Evolutionary conservation across 2,329 filamentous ascomycete genomes (phyloP), one percentile per base, ranked within the genome.

Genomic region (Knufia fluminis): DNA sequence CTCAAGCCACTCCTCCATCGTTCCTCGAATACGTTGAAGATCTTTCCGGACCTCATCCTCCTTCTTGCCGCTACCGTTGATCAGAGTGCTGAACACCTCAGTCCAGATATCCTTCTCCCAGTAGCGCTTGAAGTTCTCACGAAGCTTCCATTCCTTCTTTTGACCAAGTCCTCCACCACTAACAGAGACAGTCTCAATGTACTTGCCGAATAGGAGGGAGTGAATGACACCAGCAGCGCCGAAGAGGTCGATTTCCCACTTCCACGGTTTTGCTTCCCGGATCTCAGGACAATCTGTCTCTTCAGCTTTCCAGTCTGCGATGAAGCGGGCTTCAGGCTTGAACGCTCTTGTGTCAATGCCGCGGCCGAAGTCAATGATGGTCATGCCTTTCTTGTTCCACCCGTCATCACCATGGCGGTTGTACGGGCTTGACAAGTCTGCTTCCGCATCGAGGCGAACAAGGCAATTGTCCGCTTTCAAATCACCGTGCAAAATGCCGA

Each of bases 381-480:
- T 79, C 19, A 98, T 66, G 10, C 92, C 92, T 56, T 91, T 87
- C 19, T 75, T 73, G 1, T 73, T 70, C 92, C 92, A 98, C 31
- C 89, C 88, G 40, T 80, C 78, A 1, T 74, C 73, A 19, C 92
- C 92, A 52, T 85, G 80, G 1, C 82, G 77, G 8, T 76, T 76
- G 73, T 91, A 97, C 52, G 82, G 78, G 0, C 67, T 85, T 80
- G 3, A 52, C 39, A 54, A 57, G 1, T 66, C 66, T 26, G 70
- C 71, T 44, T 67, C 66, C 53, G 62, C 8, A 49, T 62, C 35
- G 17, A 97, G 80, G 3, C 92, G 86, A 3, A 97, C 79, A 2
- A 98, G 80, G 59, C 94, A 91, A 64, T 98, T 98, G 68, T 98
- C 92, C 1, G 86, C 82, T 69, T 98, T 98, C 58, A 98, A 75